Base-by-base conservation (phyloP, 2,329 filamentous ascomycete genomes). In the Trichoderma sp. region DNA sequence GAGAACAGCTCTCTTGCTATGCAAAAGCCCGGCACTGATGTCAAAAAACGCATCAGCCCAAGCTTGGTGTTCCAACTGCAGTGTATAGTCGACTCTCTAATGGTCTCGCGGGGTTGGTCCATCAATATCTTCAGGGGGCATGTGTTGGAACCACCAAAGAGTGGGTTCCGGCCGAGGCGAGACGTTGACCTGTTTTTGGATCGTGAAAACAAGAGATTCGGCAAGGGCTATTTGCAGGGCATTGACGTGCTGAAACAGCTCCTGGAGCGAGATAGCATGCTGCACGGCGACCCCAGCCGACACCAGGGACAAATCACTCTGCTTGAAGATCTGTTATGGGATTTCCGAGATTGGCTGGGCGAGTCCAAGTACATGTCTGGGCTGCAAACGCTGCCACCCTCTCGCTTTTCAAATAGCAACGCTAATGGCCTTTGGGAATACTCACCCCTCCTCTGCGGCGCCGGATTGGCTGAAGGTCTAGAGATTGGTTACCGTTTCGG, bases 11-110 rank as follows among this genome's bases (percentile, higher is more conserved):
- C 73, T 24, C 75, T 86, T n/a, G 83, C 82, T 0, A 82, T 84
- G 79, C 79, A 84, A 70, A 83, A 83, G 65, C 76, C 76, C 0
- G 78, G 76, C 0, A 78, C 78, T 0, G 74, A 82, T 68, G 67
- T 85, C 47, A 76, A 77, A 6, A 68, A 74, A 0, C 81, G 73
- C 43, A 84, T 87, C n/a, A 75, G 81, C 1, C 83, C 83, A 0
- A 81, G 83, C 47, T 79, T 82, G 69, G 81, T 86, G 1, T 85
- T 87, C 70, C 80, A 85, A 52, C 75, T 86, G 0, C 83, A 86
- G 70, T 83, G 80, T 68, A 83, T 86, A 37, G 79, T 85, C n/a
- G 84, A 86, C 70, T 82, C 83, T 1, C 75, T 84, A 33, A 76
- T 78, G 4, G 76, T 81, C 1, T 84, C 79, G 8, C 79, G 79